phyloP scores from a whole-genome alignment of 768 basidiomycete species.

The Suillus decipiens region DNA sequence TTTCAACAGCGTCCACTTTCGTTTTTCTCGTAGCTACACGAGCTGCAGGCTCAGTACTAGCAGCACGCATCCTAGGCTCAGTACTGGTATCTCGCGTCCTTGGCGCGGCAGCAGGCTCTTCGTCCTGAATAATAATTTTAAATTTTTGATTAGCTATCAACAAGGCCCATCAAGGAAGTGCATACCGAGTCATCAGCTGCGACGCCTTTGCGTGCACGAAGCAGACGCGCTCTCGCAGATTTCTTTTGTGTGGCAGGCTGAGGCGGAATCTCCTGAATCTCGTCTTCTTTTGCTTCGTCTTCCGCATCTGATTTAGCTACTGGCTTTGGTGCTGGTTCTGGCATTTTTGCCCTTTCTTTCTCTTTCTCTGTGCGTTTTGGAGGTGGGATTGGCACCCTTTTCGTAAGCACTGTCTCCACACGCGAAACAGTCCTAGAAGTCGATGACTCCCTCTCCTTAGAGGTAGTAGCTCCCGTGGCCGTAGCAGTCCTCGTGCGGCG shows the following conservation, averaged over 20 bases:
- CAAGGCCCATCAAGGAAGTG: not conserved
- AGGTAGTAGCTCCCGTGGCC: not conserved
- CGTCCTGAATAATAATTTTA: not conserved
- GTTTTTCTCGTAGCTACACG: constrained; percentile 1
- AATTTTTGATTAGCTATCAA: not conserved
- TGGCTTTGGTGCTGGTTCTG: constrained; percentile 5
- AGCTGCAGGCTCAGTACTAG: constrained; percentile 1
- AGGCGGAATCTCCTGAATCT: constrained; percentile 4
- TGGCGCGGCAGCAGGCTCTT: constrained; percentile 9
- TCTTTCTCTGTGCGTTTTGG: constrained; percentile 7
- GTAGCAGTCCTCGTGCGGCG: constrained; percentile 26
- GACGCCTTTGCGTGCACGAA: not conserved
- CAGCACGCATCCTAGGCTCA: not conserved
- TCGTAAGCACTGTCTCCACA: not conserved
- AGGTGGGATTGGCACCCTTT: constrained; percentile 9
- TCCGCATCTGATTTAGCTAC: not conserved
- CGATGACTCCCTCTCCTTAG: not conserved
- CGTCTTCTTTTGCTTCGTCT: not conserved
- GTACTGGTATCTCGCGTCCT: not conserved
- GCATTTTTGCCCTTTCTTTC: constrained; percentile 9
- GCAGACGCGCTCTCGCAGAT: not conserved
- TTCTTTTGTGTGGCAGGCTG: not conserved
- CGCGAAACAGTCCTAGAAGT: not conserved
- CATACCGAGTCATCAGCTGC: constrained; percentile 2
- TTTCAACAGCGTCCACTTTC: not conserved